Conservation (phyloP, 23 red algal genomes). For the Pyropia haitanensis region DNA sequence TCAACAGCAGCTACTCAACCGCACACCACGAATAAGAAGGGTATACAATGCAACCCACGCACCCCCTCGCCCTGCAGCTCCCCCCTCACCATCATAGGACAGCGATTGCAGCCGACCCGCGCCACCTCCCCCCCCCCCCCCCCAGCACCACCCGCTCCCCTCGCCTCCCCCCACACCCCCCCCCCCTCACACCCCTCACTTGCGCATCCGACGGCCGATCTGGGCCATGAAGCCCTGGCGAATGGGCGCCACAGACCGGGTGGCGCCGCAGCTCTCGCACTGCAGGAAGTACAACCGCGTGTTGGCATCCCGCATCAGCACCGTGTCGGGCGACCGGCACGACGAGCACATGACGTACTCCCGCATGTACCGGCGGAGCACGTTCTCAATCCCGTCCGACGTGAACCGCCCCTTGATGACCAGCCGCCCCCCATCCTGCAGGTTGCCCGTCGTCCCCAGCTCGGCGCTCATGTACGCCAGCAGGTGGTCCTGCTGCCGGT, state of each 20-base stretch:
- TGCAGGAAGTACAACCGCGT: conserved; percentile 94
- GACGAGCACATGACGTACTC: conserved; percentile 90
- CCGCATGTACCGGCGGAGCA: conserved; percentile 82
- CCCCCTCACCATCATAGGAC: too few relatives aligned
- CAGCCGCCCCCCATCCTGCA: conserved; percentile 81
- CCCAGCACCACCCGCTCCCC: too few relatives aligned
- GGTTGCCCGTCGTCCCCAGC: conserved; percentile 85
- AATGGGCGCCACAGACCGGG: conserved; percentile 88
- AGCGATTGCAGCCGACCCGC: too few relatives aligned
- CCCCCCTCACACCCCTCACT: conserved; percentile 9
- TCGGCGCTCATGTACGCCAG: conserved; percentile 87
- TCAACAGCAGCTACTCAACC: too few relatives aligned
- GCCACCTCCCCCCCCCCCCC: too few relatives aligned
- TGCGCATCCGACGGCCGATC: conserved; percentile 58
- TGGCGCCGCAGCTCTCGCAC: conserved; percentile 94
- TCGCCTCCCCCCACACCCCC: too few relatives aligned
- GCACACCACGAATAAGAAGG: too few relatives aligned
- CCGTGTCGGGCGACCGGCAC: conserved; percentile 83
- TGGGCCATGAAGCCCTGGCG: conserved; percentile 92
- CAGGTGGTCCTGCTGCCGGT: conserved; percentile 92
- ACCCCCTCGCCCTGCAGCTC: too few relatives aligned
- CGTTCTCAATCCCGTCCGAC: conserved; percentile 84
- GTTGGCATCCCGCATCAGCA: conserved; percentile 94
- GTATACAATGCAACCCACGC: too few relatives aligned
- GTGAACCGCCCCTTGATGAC: conserved; percentile 87